Evolutionary conservation across 805 yeast genomes (phyloP), one percentile per base, ranked within the genome.

Genomic region (Sugiyamaella smithiae): DNA sequence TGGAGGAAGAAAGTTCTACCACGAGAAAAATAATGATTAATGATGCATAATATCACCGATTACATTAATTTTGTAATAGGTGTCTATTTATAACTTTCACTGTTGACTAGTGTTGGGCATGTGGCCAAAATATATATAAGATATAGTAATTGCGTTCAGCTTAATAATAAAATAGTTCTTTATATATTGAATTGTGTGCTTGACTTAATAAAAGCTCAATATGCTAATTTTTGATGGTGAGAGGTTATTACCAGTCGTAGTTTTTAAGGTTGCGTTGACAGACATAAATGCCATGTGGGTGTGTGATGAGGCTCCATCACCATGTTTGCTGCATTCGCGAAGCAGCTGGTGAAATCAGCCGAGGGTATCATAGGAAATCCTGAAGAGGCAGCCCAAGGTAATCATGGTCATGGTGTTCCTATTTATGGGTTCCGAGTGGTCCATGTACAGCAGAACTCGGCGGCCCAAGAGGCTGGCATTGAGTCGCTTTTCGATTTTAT

Each of bases 401-500:
- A 36, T 14, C 43, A 44, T 12, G 42, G 48, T 4, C 17, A 14
- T 9, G 41, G 31, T 12, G 33, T 47, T 4, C 59, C 59, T 1
- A 50, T 51, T 48, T 61, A 54, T 40, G 93, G 90, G 0, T 71
- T 85, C 44, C 72, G 90, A 32, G 77, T 85, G 1, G 58, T 85
- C 1, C 68, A 72, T 23, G 78, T 79, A 1, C 70, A 67, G 31
- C 63, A 66, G 26, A 68, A 66, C 46, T 77, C 85, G 0, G 66
- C 69, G 11, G 84, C 77, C 12, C 65, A 67, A 5, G 71, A 67
- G 24, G 69, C 73, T 20, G 86, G 85, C 2, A 64, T 93, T 24
- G 95, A 89, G 66, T 74, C 93, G 7, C 85, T 88, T 80, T 93
- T 91, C 61, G 99, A 91, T 64, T 91, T 76, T 63, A 80, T 91